Base-by-base conservation (phyloP, 805 yeast genomes). In the Candida suzukii region DNA sequence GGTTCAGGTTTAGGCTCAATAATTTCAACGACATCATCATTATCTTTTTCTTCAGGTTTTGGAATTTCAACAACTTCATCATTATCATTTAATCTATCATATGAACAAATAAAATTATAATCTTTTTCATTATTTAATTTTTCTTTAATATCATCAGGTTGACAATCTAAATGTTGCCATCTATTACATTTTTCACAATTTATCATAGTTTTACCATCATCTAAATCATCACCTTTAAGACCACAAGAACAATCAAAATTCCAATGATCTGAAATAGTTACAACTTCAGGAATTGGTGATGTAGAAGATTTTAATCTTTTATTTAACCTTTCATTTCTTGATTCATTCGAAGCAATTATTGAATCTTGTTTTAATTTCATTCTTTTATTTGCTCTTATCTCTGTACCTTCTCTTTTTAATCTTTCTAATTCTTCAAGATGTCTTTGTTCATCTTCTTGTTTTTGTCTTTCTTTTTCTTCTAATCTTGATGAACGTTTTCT, bases 401-500 rank as follows among this genome's bases (percentile, higher is more conserved):
- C 68, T 9, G 71, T 66, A 20, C 76, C 74, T 31, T 68, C 64
- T 38, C 61, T 58, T 38, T 70, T 63, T 31, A 70, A 63, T 35
- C 67, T 64, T 41, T 71, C 71, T 37, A 68, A 75, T 42, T 73
- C 67, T 37, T 68, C 68, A 43, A 67, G 69, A 25, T 64, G 56
- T 38, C 63, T 63, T 39, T 68, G 68, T 18, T 73, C 76, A 46
- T 83, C 87, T 46, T 78, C 83, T 36, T 56, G 64, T 41, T 57
- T 67, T 39, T 63, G 70, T 45, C 61, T 63, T 46, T 75, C 79
- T 52, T 76, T 78, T 17, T 83, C 83, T 49, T 81, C 85, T 35
- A 85, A 59, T 59, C 93, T 71, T 2, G 88, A 76, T 0, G 91
- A 83, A 48, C 87, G 70, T 52, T 85, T 84, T 52, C 93, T 70